Evolutionary conservation across 2,329 filamentous ascomycete genomes (phyloP).

Genomic region (Pezicula neosporulosa): DNA sequence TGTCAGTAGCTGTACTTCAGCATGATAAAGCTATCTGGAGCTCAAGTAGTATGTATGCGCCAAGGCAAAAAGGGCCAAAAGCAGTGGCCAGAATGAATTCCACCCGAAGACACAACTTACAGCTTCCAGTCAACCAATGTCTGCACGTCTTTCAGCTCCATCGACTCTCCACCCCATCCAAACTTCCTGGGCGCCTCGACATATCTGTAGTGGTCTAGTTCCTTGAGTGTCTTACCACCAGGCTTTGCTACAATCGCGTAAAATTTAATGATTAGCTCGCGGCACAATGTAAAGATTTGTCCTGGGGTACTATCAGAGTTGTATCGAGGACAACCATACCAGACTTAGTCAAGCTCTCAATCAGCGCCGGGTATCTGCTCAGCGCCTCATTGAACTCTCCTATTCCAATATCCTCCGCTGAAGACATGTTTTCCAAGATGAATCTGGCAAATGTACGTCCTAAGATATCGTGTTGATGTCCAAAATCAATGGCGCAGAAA

Average conservation of each 20-base stretch:
- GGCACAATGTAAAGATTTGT: not conserved
- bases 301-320: not conserved
- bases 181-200: constrained; percentile 47
- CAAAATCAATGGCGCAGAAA: not conserved
- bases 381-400: constrained; percentile 25
- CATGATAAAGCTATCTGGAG: constrained; percentile 4
- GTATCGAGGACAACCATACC: constrained; percentile 13
- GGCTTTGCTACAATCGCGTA: constrained; percentile 16
- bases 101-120: constrained; percentile 40
- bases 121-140: constrained; percentile 69
- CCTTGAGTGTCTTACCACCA: constrained; percentile 34
- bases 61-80: constrained; percentile 5
- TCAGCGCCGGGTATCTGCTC: constrained; percentile 19
- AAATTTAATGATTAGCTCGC: not conserved
- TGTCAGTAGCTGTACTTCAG: constrained; percentile 3
- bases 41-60: not conserved
- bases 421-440: constrained; percentile 15
- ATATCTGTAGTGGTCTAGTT: constrained; percentile 61
- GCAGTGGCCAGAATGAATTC: constrained; percentile 4
- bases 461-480: not conserved
- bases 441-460: not conserved
- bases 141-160: constrained; percentile 56
- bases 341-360: constrained; percentile 17
- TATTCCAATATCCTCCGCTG: constrained; percentile 16
- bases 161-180: constrained; percentile 30